phyloP scores from a whole-genome alignment of 345 rosid species.

The Bretschneidera sinensis region DNA sequence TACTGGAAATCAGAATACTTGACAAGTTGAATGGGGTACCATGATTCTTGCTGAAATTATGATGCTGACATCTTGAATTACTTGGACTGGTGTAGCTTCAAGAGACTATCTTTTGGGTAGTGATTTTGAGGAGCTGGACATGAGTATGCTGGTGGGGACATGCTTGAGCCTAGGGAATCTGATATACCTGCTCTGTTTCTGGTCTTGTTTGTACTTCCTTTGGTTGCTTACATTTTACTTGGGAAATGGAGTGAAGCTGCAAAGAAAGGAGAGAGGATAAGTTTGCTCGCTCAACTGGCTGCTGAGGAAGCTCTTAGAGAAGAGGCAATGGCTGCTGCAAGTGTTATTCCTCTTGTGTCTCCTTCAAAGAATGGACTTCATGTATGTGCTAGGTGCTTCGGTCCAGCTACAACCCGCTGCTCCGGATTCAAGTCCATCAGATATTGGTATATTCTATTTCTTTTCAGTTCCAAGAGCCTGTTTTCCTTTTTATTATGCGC shows the following conservation, averaged over 20 bases:
- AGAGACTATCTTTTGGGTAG: slow-evolving; percentile 21
- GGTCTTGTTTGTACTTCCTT: slow-evolving; percentile 81
- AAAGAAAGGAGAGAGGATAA: slow-evolving; percentile 53
- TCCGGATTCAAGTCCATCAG: slow-evolving; percentile 77
- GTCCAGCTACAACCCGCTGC: slow-evolving; percentile 81
- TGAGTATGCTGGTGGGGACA: slow-evolving; percentile 75
- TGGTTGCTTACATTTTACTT: slow-evolving; percentile 63
- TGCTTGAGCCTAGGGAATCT: slow-evolving; percentile 94
- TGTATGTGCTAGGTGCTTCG: slow-evolving; percentile 65
- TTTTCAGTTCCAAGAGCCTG: slow-evolving; percentile 1
- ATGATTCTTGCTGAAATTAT: slow-evolving; percentile 14
- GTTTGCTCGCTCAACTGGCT: slow-evolving; percentile 63
- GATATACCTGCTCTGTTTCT: slow-evolving; percentile 70
- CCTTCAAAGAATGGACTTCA: slow-evolving; percentile 42
- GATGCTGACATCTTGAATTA: slow-evolving; percentile 17
- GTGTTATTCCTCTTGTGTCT: slow-evolving; percentile 33
- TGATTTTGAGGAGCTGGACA: slow-evolving; percentile 41
- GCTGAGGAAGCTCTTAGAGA: slow-evolving; percentile 72
- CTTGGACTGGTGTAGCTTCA: slow-evolving; percentile 27
- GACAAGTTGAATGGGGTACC: slow-evolving; percentile 9
- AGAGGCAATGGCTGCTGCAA: slow-evolving; percentile 41
- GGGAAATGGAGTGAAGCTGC: slow-evolving; percentile 85
- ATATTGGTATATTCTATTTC: slow-evolving; percentile 57
- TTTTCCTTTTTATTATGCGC: neutral
- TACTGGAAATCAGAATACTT: slow-evolving; percentile 7